Conservation (phyloP, 805 yeast genomes). For the Komagataella pseudopastoris region DNA sequence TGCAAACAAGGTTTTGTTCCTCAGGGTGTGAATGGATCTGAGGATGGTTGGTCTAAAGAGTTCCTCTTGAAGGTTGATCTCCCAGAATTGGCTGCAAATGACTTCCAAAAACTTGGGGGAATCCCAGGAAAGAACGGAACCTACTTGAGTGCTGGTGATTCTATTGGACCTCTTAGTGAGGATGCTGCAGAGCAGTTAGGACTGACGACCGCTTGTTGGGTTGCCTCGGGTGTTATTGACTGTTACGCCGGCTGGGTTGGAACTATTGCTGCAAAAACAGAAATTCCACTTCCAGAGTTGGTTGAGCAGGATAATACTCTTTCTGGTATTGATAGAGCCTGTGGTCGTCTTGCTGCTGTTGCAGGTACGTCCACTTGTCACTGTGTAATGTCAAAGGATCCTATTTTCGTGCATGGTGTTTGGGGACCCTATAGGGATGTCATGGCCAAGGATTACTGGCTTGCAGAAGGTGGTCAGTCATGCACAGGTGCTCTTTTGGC, state of each 20-base stretch:
- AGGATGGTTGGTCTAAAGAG: conserved; percentile 81
- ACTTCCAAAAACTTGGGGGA: conserved; percentile 77
- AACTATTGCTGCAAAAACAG: conserved; percentile 86
- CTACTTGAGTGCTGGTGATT: conserved; percentile 80
- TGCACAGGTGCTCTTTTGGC: conserved; percentile 92
- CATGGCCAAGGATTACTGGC: conserved; percentile 81
- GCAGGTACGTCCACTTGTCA: conserved; percentile 99
- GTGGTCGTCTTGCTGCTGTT: conserved; percentile 90
- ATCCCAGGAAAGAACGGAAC: conserved; percentile 57
- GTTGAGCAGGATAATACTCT: conserved; percentile 32
- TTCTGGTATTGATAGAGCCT: conserved; percentile 42
- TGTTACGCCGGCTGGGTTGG: conserved; percentile 99
- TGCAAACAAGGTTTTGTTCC: conserved; percentile 96
- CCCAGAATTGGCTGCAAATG: conserved; percentile 63
- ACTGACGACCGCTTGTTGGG: conserved; percentile 62
- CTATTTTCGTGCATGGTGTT: conserved; percentile 88
- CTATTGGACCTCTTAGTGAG: conserved; percentile 58
- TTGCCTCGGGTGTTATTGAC: conserved; percentile 93
- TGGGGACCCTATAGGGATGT: conserved; percentile 99
- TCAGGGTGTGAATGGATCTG: conserved; percentile 76
- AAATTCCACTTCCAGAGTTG: conserved; percentile 35
- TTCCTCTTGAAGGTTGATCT: conserved; percentile 59
- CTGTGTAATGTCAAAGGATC: conserved; percentile 70
- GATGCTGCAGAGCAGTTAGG: conserved; percentile 76
- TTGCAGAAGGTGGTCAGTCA: conserved; percentile 98